Conservation (phyloP, 495 filamentous ascomycete species). For the Jackrogersella minutella region DNA sequence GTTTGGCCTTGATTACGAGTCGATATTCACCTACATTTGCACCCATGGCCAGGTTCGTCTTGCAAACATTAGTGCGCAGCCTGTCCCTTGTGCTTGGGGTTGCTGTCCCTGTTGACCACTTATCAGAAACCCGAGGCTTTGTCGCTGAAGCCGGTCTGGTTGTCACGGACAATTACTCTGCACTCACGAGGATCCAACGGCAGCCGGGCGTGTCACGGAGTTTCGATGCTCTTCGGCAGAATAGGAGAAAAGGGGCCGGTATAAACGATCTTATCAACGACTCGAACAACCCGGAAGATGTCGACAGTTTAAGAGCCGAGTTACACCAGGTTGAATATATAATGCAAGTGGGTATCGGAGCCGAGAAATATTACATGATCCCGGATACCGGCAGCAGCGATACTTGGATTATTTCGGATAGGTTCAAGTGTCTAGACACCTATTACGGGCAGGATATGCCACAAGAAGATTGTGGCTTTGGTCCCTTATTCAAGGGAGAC, state of each 20-base stretch:
- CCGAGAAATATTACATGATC: conserved; percentile 56
- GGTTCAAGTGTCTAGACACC: conserved; percentile 58
- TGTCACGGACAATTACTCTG: conserved; percentile 23
- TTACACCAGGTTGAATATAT: conserved; percentile 44
- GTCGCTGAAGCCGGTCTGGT: conserved; percentile 20
- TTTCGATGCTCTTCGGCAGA: conserved; percentile 17
- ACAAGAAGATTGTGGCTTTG: conserved; percentile 56
- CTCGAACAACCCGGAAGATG: conserved; percentile 21
- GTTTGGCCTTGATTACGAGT: no score
- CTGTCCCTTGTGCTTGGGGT: conserved; percentile 8
- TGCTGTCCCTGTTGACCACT: conserved; percentile 22
- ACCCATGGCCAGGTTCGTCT: conserved; percentile 9
- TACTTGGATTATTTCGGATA: conserved; percentile 61
- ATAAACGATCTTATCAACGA: conserved; percentile 11
- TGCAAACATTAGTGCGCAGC: conserved; percentile 8
- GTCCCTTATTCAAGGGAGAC: conserved; percentile 50
- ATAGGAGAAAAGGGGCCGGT: conserved; percentile 4
- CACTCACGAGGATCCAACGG: conserved; percentile 18
- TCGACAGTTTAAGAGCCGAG: conserved; percentile 32
- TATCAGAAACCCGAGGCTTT: conserved; percentile 18
- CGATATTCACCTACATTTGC: not conserved
- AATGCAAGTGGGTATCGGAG: conserved; percentile 49
- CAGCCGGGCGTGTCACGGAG: conserved; percentile 9
- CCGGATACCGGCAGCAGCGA: conserved; percentile 71
- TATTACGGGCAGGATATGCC: conserved; percentile 34